Evolutionary conservation across 176 grass and related monocot species (phyloP), one percentile per base, ranked within the genome.

Genomic region (Chloris gayana): DNA sequence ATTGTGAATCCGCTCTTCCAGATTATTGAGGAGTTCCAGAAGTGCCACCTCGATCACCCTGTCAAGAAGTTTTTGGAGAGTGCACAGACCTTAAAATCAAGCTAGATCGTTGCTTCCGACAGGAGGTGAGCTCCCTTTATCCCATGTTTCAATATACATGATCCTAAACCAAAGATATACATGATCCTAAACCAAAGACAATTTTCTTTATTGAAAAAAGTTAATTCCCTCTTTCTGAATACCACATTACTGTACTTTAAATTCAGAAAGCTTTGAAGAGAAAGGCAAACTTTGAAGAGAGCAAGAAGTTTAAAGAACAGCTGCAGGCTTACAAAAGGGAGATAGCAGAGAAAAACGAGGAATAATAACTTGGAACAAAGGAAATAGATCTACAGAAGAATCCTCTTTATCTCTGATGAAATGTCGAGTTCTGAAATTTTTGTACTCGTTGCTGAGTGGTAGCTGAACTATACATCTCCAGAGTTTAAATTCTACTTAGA

Each of bases 11-110:
- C 82, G 15, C 34, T 22, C 50, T 6, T 47, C 30, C n/a, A 90
- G 93, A 95, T 95, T 66, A 95, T 92, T 74, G 82, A 95, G 83
- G 85, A 76, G 24, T 95, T 95, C 29, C 93, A 92, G 63, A 92
- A 95, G 79, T 95, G 93, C 35, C 87, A 95, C 65, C 12, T 61
- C 8, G 89, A 95, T 69, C 89, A 95, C 82, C 89, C 89, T 26
- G 65, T 88, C 56, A 88, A 86, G 74, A 92, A 92, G 60, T 92
- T 92, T 89, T 95, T 19, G 89, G 93, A 61, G 82, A 95, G 79
- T 92, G 89, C 67, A 95, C 89, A 46, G 85, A 92, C 67, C 87
- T 92, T 63, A 95, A 92, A 75, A 85, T 92, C 79, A 92, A 95
- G 78, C 87, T 95, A 32, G 93, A 95, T 32, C 65, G 53, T 51